phyloP scores from a whole-genome alignment of 768 basidiomycete species.

The Phlebiopsis flavidoalba region DNA sequence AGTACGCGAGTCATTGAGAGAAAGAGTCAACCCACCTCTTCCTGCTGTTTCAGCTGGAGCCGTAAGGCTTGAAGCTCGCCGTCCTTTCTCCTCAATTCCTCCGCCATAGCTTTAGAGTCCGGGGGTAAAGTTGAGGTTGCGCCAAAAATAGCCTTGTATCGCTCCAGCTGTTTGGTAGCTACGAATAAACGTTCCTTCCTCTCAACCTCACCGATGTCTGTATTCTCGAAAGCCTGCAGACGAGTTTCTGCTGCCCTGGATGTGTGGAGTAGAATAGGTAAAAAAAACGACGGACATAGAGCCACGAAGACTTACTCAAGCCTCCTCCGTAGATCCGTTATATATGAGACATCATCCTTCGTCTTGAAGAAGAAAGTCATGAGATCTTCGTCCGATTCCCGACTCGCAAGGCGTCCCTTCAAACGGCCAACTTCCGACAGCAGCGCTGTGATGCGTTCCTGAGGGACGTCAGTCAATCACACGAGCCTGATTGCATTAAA shows the following conservation, averaged over 20 bases:
- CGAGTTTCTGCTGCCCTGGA: conserved; percentile 50
- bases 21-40: conserved; percentile 42
- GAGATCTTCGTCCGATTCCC: conserved; percentile 64
- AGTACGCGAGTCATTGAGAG: no score
- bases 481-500: neutral
- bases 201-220: conserved; percentile 39
- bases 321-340: conserved; percentile 47
- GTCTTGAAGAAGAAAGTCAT: conserved; percentile 63
- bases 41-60: conserved; percentile 59
- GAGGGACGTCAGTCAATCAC: neutral
- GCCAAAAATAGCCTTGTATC: conserved; percentile 64
- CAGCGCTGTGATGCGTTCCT: conserved; percentile 72
- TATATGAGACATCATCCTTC: conserved; percentile 45
- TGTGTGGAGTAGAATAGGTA: neutral
- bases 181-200: conserved; percentile 44
- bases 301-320: conserved; percentile 41
- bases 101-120: conserved; percentile 47
- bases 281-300: neutral
- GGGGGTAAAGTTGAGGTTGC: conserved; percentile 35
- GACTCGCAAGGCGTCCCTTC: conserved; percentile 73
- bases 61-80: conserved; percentile 58
- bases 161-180: conserved; percentile 43
- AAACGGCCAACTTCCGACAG: conserved; percentile 69
- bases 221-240: conserved; percentile 45
- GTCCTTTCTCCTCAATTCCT: conserved; percentile 61